Base-by-base conservation (phyloP, 345 rosid genomes). In the Noccaea caerulescens region DNA sequence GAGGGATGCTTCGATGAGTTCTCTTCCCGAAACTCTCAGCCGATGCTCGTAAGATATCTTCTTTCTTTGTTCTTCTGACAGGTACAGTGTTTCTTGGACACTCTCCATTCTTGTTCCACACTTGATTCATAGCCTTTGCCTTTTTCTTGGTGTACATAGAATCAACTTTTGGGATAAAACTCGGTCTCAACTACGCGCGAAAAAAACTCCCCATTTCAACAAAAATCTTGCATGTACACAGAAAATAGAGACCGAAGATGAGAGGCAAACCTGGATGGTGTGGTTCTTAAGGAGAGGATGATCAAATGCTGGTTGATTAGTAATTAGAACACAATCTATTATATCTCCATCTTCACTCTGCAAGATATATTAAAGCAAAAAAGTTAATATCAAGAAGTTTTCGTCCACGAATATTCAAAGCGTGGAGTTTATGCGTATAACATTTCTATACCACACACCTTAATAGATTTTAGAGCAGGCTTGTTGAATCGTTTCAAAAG, bases 401-500 rank as follows among this genome's bases (percentile, higher is more conserved):
- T 32, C 27, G 37, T 36, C 39, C 39, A 7, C 8, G 9, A 36
- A 36, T 36, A 36, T 36, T 36, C 7, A 34, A 36, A 36, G 9
- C 39, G 8, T 36, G 18, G 49, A 44, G 16, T 36, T 44, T 43
- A 14, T 41, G 11, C 5, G 39, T 18, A 45, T 58, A 42, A 54
- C 1, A 36, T 36, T 36, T 36, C 9, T 36, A 36, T 36, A 36
- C 1, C 2, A 34, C 43, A 43, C 43, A 85, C 93, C 87, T 81
- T 65, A 64, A 85, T 85, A 69, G 83, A 79, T 65, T 82, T 85
- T 44, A 84, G 66, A 32, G 88, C 77, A 32, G 87, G 84, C 76
- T 87, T 87, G 78, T 85, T 87, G 51, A 85, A 64, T 44, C 75
- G 82, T 9, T 36, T 64, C 45, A 36, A 36, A 44, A 78, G 83